phyloP scores from a whole-genome alignment of 345 rosid species.

The Lumnitzera racemosa region DNA sequence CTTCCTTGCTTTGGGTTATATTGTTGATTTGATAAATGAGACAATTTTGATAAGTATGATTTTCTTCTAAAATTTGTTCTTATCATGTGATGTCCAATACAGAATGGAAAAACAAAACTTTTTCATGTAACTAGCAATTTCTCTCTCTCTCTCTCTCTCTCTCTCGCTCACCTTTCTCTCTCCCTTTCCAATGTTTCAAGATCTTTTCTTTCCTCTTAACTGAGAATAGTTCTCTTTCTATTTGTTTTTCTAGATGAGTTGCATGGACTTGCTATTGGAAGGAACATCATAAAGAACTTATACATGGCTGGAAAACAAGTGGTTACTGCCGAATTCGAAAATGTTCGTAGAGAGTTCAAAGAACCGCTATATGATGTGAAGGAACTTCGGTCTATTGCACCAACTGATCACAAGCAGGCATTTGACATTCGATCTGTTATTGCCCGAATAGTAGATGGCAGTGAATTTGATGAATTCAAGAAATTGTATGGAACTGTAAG shows the following conservation, averaged over 20 bases:
- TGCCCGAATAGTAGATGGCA: constrained; percentile 89
- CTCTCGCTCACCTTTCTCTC: too few relatives aligned
- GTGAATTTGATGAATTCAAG: constrained; percentile 97
- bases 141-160: too few relatives aligned
- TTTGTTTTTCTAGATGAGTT: constrained; percentile 62
- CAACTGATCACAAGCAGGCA: constrained; percentile 82
- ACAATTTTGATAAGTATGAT: too few relatives aligned
- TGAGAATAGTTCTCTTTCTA: constrained; percentile 1
- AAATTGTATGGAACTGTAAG: constrained; percentile 90
- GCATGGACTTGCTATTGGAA: constrained; percentile 90
- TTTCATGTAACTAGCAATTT: too few relatives aligned
- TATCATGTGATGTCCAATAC: too few relatives aligned
- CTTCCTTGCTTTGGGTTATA: too few relatives aligned
- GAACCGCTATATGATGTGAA: constrained; percentile 76
- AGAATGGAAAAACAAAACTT: too few relatives aligned
- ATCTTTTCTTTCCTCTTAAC: too few relatives aligned
- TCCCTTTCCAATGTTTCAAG: too few relatives aligned
- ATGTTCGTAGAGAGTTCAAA: constrained; percentile 30
- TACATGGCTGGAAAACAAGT: constrained; percentile 73
- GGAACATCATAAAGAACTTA: constrained; percentile 85
- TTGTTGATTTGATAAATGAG: too few relatives aligned
- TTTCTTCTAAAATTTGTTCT: too few relatives aligned
- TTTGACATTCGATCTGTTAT: constrained; percentile 87
- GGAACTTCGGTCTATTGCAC: constrained; percentile 88
- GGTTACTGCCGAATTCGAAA: constrained; percentile 23